Evolutionary conservation across 768 basidiomycete genomes (phyloP), one percentile per base, ranked within the genome.

Genomic region (Kwoniella bestiolae): DNA sequence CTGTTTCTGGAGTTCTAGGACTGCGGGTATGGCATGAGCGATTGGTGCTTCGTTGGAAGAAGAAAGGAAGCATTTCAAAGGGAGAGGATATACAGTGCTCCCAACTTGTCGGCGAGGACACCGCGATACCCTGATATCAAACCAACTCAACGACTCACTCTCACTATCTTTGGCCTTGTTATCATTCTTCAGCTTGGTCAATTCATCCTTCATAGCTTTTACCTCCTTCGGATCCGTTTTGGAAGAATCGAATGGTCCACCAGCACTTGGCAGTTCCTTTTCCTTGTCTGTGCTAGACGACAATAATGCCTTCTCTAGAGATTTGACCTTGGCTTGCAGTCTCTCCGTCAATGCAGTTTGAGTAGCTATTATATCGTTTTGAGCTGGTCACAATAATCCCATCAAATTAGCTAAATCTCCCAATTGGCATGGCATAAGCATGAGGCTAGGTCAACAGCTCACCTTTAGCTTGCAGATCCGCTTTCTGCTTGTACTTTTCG

Each of bases 281-380:
- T 50, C 65, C 28, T 62, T 52, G 7, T 50, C 58, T 11, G 26
- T 5, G 11, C n/a, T 23, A 21, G 45, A 28, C 28, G n/a, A 32
- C 46, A 23, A 26, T 34, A 68, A 45, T 1, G 64, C 57, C 34
- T 71, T 73, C 52, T 79, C 79, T 12, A 77, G 56, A 0, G 41
- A 14, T 18, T 35, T 34, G 6, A 75, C 63, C 38, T 73, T 66
- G 26, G 70, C 67, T 50, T 76, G 73, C 18, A 76, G 64, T 58
- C 71, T 76, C 59, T 80, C 76, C 29, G 73, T 80, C 41, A 75
- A 53, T 12, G 56, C 56, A 1, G 72, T 72, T 34, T 77, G 60
- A 44, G 60, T 74, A 1, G 67, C 65, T 44, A 80, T 79, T 21
- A 80, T 60, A 32, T 79, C 71, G 55, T 75, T 74, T 58, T 80